phyloP scores from a whole-genome alignment of 345 rosid species.

The Lepidium didymum region DNA sequence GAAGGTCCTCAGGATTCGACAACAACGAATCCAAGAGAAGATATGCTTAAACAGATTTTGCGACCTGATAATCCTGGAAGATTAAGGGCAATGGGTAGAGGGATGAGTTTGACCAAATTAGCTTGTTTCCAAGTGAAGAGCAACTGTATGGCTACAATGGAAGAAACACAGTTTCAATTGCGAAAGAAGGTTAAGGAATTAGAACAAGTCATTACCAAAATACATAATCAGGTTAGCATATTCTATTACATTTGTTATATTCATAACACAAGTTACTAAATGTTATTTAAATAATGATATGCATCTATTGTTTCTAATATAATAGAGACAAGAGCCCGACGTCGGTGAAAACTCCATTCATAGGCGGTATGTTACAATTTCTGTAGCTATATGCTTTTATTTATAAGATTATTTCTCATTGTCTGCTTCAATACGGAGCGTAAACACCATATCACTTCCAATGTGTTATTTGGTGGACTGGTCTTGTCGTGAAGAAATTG shows the following conservation, averaged over 20 bases:
- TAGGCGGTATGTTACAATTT: background rate
- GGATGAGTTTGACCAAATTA: background rate
- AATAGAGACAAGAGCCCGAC: background rate
- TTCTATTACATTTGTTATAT: too few species aligned
- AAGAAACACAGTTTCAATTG: background rate
- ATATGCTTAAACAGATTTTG: background rate
- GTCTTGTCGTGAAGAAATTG: background rate
- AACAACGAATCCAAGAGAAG: background rate
- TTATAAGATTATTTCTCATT: too few species aligned
- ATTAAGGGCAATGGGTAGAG: background rate
- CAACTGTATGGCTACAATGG: background rate
- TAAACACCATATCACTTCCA: background rate
- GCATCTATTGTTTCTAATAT: background rate
- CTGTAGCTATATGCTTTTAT: too few species aligned
- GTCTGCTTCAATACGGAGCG: background rate
- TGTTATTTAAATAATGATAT: too few species aligned
- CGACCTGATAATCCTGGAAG: background rate
- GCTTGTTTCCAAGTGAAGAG: background rate
- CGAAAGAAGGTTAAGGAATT: background rate
- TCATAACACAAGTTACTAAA: too few species aligned
- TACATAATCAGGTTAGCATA: background rate
- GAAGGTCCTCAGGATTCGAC: background rate
- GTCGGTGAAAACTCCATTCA: background rate
- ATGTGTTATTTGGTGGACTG: background rate
- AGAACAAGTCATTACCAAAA: background rate